Evolutionary conservation across 2,329 filamentous ascomycete genomes (phyloP).

Genomic region (Xylariomycetidae sp.): DNA sequence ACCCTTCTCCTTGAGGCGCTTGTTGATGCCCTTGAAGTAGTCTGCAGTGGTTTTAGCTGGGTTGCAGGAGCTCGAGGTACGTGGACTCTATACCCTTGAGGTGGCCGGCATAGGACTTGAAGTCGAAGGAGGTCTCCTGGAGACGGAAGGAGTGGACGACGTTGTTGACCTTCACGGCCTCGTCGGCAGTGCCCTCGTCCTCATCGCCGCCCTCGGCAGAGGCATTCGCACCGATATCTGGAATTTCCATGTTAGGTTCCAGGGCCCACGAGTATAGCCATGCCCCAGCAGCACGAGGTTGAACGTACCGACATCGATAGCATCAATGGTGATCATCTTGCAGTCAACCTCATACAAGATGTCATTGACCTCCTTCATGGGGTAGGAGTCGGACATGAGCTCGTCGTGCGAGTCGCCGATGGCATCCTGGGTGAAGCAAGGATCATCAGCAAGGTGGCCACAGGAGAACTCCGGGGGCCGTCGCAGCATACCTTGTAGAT

Average conservation of each 20-base stretch:
- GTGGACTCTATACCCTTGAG: too few species aligned
- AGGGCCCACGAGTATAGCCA: background rate
- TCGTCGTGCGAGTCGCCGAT: constrained; percentile 71
- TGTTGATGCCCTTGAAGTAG: constrained; percentile 90
- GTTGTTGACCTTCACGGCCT: constrained; percentile 75
- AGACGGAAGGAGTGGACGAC: constrained; percentile 90
- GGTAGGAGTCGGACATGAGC: constrained; percentile 93
- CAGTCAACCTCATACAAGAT: constrained; percentile 89
- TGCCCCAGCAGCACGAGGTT: background rate
- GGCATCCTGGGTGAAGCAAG: constrained; percentile 64
- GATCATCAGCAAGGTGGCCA: too few species aligned
- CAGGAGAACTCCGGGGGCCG: background rate
- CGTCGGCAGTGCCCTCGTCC: constrained; percentile 69
- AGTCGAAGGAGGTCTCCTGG: constrained; percentile 71
- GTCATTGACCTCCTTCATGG: constrained; percentile 72
- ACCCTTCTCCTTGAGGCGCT: constrained; percentile 56
- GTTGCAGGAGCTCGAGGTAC: too few species aligned
- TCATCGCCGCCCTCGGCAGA: constrained; percentile 92
- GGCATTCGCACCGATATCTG: constrained; percentile 90
- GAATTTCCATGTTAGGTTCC: constrained; percentile 1
- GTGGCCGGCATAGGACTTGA: constrained; percentile 86
- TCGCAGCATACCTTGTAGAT: constrained; percentile 59
- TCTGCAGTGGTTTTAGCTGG: too few species aligned
- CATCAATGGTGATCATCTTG: constrained; percentile 77
- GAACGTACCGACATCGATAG: constrained; percentile 63